Evolutionary conservation across 2,329 filamentous ascomycete genomes (phyloP), one percentile per base, ranked within the genome.

Genomic region (Venturia oleaginea): DNA sequence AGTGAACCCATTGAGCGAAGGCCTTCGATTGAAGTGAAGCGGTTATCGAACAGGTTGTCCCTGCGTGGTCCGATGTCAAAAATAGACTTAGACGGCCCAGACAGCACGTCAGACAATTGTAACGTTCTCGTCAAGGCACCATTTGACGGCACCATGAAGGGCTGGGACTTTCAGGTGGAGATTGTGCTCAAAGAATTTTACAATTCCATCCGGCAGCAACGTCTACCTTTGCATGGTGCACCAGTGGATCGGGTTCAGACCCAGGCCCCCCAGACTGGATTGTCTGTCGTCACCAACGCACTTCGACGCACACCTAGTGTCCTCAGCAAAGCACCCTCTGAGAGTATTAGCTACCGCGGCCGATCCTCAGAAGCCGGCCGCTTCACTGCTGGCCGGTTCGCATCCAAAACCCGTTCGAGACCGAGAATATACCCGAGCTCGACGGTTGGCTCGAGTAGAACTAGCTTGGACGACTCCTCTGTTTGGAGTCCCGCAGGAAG

Each of bases 171-270:
- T 42, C 92, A 96, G 73, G 81, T 99, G 48, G 94, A 99, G 76
- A 79, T 84, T n/a, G 90, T 97, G 7, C 81, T 99, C 32, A 96
- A 96, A 75, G 87, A 91, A 27, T 96, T 95, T 66, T 99, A 96
- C 75, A 85, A 81, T 34, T 96, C 92, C 0, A 97, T 99, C 71
- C 88, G 90, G 60, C 88, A 91, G 69, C 87, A 95, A 68, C 86
- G 86, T n/a, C 80, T 99, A 57, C 94, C 94, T 5, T 80, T 97
- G 3, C 91, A 94, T 72, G 91, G 92, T 11, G 87, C 86, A 13
- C 73, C 65, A 15, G 38, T 24, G 24, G 30, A 55, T 24, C 27
- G 76, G 67, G 71, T 71, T 69, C 66, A 74, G 67, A 80, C 81
- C 2, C 82, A 84, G 62, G 70, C 74, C 59, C 73, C 78, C 4